These are phyloP conservation scores for Didymella pinodella DNA, from an alignment of 2,329 filamentous ascomycete species.

Conservation along the genomic window DNA sequence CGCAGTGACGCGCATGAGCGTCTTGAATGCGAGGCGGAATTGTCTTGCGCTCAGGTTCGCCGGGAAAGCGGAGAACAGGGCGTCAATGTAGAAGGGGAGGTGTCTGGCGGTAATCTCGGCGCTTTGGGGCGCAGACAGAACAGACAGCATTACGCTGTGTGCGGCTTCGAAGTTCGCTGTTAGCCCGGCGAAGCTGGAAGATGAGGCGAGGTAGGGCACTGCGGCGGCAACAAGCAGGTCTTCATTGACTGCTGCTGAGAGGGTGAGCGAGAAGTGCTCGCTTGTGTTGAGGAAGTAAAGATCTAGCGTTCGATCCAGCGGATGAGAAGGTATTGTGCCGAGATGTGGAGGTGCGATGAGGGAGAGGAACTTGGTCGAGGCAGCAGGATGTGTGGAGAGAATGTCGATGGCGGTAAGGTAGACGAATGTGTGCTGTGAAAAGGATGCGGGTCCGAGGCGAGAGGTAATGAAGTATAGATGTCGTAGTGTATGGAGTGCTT, in stretches of 20 bases:
- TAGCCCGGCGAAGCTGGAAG: constrained; percentile 61
- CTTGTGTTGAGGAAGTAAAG: constrained; percentile 88
- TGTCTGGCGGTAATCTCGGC: constrained; percentile 73
- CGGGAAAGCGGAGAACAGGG: constrained; percentile 81
- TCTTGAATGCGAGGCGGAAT: constrained; percentile 88
- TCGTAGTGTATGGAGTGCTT: constrained; percentile 75
- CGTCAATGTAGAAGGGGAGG: constrained; percentile 83
- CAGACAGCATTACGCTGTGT: constrained; percentile 81
- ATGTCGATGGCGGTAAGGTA: constrained; percentile 85
- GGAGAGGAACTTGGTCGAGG: constrained; percentile 71
- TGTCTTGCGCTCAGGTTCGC: constrained; percentile 79
- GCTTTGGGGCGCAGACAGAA: constrained; percentile 81
- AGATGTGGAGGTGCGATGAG: constrained; percentile 65
- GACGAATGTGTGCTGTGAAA: constrained; percentile 85
- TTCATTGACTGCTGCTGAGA: constrained; percentile 74
- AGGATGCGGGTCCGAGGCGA: constrained; percentile 73
- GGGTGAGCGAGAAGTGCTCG: constrained; percentile 78
- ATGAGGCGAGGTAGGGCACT: constrained; percentile 73
- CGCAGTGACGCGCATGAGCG: constrained; percentile 80
- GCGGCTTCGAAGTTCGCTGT: constrained; percentile 85
- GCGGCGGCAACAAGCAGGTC: constrained; percentile 77
- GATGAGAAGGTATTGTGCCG: constrained; percentile 67
- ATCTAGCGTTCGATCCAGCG: constrained; percentile 76
- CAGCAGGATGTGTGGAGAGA: constrained; percentile 72
- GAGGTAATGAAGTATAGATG: constrained; percentile 84